Evolutionary conservation across 164 flowering plant species (phyloP).

Genomic region (Chimonanthus praecox): DNA sequence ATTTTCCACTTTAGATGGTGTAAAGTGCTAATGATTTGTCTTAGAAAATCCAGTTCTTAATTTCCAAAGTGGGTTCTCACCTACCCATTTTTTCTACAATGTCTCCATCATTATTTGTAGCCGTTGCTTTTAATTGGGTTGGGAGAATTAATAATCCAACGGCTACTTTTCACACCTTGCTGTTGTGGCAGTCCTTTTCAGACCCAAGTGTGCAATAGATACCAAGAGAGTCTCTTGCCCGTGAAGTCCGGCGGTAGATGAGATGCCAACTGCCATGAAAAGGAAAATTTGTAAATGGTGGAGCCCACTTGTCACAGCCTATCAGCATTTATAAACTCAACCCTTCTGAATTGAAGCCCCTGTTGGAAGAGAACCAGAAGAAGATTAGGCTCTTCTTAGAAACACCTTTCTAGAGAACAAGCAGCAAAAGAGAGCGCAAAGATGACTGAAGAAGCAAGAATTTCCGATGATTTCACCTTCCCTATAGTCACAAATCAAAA

Average conservation of each 20-base stretch:
- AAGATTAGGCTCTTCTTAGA: not conserved
- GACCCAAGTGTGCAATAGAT: conserved; percentile 2
- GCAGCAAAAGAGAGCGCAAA: not conserved
- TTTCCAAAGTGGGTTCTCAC: not conserved
- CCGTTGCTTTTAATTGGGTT: not conserved
- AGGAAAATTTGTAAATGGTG: conserved; percentile 1
- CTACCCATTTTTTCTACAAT: not conserved
- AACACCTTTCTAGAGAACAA: not conserved
- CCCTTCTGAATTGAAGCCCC: conserved; percentile 7
- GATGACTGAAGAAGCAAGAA: conserved; percentile 9
- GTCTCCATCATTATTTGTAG: not conserved
- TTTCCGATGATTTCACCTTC: conserved; percentile 47
- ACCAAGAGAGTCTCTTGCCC: conserved; percentile 6
- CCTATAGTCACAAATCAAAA: conserved; percentile 23
- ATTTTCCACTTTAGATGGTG: not conserved
- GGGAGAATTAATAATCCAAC: conserved; percentile 7
- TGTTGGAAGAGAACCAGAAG: not conserved
- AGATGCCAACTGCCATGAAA: conserved; percentile 19
- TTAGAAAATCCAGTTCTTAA: not conserved
- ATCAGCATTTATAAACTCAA: not conserved
- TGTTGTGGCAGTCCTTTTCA: conserved; percentile 17
- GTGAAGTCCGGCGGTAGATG: conserved; percentile 21
- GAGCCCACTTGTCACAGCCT: conserved; percentile 4
- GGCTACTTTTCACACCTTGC: conserved; percentile 15
- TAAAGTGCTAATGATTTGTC: not conserved